Evolutionary conservation across 73 alveolate genomes (phyloP).

Genomic region (Blepharisma japonicum): DNA sequence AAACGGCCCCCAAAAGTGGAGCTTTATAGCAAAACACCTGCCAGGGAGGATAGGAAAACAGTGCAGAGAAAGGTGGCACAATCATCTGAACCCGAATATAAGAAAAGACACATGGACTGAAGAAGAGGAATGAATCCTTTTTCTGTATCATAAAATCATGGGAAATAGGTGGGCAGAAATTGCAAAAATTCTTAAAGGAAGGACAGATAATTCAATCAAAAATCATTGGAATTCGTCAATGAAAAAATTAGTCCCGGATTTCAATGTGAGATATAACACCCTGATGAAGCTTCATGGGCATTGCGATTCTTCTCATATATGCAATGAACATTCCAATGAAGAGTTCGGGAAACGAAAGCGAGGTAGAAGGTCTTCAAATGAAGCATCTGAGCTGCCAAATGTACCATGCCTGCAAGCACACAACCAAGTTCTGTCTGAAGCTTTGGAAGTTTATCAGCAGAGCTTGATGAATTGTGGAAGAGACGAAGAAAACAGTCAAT

Average conservation of each 20-base stretch:
- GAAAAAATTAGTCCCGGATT: slow-evolving; percentile 52
- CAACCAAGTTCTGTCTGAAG: not conserved
- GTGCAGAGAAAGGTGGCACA: slow-evolving; percentile 98
- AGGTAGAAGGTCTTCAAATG: slow-evolving; percentile 25
- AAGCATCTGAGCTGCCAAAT: not conserved
- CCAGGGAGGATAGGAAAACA: slow-evolving; percentile 98
- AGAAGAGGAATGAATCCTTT: slow-evolving; percentile 88
- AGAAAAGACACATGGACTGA: slow-evolving; percentile 91
- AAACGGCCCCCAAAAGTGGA: slow-evolving; percentile 95
- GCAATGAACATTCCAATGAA: not conserved
- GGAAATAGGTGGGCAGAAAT: slow-evolving; percentile 93
- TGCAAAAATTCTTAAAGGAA: slow-evolving; percentile 68
- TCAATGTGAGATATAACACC: not conserved
- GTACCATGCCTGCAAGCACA: not conserved
- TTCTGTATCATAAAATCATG: slow-evolving; percentile 80
- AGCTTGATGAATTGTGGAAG: not conserved
- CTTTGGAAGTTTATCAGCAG: slow-evolving; percentile 1
- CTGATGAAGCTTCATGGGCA: not conserved
- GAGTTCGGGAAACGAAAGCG: not conserved
- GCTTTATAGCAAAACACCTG: slow-evolving; percentile 85
- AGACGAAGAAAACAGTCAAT: no score
- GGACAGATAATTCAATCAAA: slow-evolving; percentile 85
- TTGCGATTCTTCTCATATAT: not conserved
- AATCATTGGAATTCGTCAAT: slow-evolving; percentile 85
- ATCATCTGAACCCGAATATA: slow-evolving; percentile 91